phyloP scores from a whole-genome alignment of 1,139 yeast species.

The Candida gigantensis region DNA sequence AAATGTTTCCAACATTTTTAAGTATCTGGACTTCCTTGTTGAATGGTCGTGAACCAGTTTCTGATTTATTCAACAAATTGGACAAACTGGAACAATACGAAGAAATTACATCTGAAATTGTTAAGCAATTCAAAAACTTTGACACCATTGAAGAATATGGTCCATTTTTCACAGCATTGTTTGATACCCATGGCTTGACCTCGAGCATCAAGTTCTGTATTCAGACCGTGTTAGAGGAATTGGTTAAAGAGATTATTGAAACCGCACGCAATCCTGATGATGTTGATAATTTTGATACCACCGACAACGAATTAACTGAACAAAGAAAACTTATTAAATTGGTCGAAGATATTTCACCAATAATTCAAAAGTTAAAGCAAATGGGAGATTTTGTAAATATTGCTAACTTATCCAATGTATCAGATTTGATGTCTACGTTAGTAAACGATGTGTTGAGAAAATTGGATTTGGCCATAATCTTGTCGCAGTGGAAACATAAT shows the following conservation, averaged over 20 bases:
- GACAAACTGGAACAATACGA: conserved; percentile 29
- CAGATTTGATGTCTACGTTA: conserved; percentile 14
- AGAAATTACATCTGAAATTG: conserved; percentile 24
- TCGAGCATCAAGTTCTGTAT: conserved; percentile 25
- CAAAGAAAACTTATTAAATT: conserved; percentile 21
- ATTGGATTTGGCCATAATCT: conserved; percentile 21
- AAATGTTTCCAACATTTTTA: conserved; percentile 25
- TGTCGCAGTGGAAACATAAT: conserved; percentile 23
- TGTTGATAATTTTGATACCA: conserved; percentile 3
- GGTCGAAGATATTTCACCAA: conserved; percentile 18
- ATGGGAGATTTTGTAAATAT: conserved; percentile 26
- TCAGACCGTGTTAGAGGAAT: conserved; percentile 26
- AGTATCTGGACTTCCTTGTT: conserved; percentile 33
- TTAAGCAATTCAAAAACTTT: conserved; percentile 27
- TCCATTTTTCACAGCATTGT: conserved; percentile 17
- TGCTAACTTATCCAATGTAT: conserved; percentile 13
- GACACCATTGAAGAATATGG: conserved; percentile 19
- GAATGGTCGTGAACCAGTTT: conserved; percentile 15
- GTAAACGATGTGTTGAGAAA: conserved; percentile 20
- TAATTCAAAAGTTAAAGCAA: conserved; percentile 27
- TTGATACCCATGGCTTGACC: conserved; percentile 19
- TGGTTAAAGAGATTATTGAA: conserved; percentile 13
- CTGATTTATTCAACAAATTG: conserved; percentile 24
- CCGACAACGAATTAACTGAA: conserved; percentile 5
- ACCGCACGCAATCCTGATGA: conserved; percentile 8